Evolutionary conservation across 805 yeast genomes (phyloP), one percentile per base, ranked within the genome.

Genomic region (Candida ficus): DNA sequence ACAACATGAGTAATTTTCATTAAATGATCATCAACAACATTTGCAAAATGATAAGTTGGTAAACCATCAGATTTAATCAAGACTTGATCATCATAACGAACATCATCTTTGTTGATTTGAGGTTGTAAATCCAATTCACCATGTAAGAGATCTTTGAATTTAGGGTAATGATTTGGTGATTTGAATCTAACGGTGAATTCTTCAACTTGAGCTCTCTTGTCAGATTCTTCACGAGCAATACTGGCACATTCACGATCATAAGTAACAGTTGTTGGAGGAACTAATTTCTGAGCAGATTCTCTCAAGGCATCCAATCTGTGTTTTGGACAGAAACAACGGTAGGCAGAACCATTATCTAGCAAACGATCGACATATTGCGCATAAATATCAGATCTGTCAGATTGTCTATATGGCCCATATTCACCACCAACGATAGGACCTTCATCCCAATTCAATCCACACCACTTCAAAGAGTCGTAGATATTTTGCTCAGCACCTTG

Each of bases 41-140:
- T 91, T 13, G 99, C 99, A 55, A 93, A 81, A 62, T 93, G 99
- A 53, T 93, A 93, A 0, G 99, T 93, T 20, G 99, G 99, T 45
- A 87, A 66, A 0, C 91, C 90, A 60, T 93, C 98, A n/a, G 95
- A 84, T 62, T 93, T 93, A 56, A 93, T 59, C 21, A 93, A 65
- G 10, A 93, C 86, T 22, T 88, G 88, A 58, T 93, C 99, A 54
- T 93, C 99, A 58, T 71, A 90, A 37, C 97, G 69, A 25, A 79
- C 67, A 60, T 89, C 96, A 16, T 60, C 61, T 20, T 60, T 54
- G 57, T 90, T 88, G 21, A 76, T 66, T 56, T 88, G 96, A 2
- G 95, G 87, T 58, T 89, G 96, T 22, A 85, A 66, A 49, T 83
- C 74, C 16, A 90, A 61, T 5, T 54, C 55, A 1, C 98, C 98